These are phyloP conservation scores for Limnanthes douglasii DNA, from an alignment of 345 rosid genomes.

Conservation along the genomic window DNA sequence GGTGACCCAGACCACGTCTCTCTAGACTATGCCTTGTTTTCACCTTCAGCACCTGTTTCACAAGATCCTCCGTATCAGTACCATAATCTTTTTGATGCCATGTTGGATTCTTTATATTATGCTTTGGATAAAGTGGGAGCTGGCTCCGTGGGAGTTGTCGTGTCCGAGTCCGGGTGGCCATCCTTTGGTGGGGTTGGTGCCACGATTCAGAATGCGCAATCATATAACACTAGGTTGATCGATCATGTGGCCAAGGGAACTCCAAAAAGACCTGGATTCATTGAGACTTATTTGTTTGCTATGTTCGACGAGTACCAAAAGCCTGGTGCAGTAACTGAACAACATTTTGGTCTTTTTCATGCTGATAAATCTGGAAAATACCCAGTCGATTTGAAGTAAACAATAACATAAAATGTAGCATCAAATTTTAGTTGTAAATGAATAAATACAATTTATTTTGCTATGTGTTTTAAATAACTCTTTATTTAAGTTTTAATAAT, in stretches of 20 bases:
- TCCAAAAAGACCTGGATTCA: conserved; percentile 10
- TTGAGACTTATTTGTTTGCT: conserved; percentile 10
- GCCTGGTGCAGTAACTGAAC: conserved; percentile 8
- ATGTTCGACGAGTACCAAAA: conserved; percentile 17
- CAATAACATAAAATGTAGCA: no score
- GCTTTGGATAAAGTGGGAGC: conserved; percentile 13
- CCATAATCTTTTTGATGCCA: conserved; percentile 18
- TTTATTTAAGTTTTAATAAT: no score
- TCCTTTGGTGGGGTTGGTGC: conserved; percentile 2
- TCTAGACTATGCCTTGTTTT: conserved; percentile 16
- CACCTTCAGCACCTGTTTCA: not conserved
- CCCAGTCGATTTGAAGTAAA: no score
- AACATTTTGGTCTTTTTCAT: conserved; percentile 13
- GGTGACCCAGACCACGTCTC: conserved; percentile 12
- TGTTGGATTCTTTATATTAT: conserved; percentile 14
- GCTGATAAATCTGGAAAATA: no score
- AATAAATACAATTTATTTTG: no score
- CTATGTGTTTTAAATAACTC: no score
- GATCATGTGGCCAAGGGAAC: conserved; percentile 1
- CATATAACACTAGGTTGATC: conserved; percentile 4
- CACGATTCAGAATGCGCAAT: conserved; percentile 6
- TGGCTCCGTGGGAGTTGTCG: conserved; percentile 7
- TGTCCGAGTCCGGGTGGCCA: conserved; percentile 12
- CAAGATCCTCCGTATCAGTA: conserved; percentile 13
- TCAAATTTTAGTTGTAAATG: no score